These are phyloP conservation scores for Tetrahymena malaccensis DNA, from an alignment of 73 alveolate genomes.

Conservation along the genomic window DNA sequence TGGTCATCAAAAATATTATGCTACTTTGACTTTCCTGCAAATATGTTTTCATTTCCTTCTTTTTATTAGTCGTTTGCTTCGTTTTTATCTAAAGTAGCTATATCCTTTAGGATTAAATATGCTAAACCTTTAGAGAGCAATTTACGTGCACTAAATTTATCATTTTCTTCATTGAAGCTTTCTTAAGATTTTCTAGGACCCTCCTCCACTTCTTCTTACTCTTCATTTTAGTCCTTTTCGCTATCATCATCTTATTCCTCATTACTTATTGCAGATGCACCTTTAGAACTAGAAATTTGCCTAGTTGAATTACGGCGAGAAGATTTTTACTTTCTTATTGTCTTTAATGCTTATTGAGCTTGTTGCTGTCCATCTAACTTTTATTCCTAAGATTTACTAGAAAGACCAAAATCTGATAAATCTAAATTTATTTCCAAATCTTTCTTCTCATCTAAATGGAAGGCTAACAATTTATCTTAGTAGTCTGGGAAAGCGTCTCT, in stretches of 20 bases:
- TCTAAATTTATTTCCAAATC: not conserved
- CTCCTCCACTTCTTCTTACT: not conserved
- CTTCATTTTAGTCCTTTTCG: not conserved
- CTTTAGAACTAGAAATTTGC: too few relatives aligned
- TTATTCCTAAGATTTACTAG: not conserved
- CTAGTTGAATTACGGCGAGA: not conserved
- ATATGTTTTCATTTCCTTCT: not conserved
- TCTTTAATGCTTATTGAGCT: not conserved
- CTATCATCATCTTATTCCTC: not conserved
- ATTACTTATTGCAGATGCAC: not conserved
- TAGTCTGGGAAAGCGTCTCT: not conserved
- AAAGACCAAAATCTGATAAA: not conserved
- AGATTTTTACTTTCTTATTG: not conserved
- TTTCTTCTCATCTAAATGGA: not conserved
- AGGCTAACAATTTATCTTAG: not conserved
- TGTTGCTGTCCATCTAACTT: not conserved
- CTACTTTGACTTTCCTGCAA: not conserved
- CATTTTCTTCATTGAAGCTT: not conserved
- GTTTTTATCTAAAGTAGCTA: not conserved
- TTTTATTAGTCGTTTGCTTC: not conserved
- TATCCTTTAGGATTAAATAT: not conserved
- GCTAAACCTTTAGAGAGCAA: not conserved
- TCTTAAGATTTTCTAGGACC: not conserved
- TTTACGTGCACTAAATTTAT: not conserved
- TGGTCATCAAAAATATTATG: not conserved